A percentile compares a stretch with the other conserved stretches of the same genome.
Conservation (phyloP, 2,329 filamentous ascomycete genomes). For the Aspergillus luchuensis region DNA sequence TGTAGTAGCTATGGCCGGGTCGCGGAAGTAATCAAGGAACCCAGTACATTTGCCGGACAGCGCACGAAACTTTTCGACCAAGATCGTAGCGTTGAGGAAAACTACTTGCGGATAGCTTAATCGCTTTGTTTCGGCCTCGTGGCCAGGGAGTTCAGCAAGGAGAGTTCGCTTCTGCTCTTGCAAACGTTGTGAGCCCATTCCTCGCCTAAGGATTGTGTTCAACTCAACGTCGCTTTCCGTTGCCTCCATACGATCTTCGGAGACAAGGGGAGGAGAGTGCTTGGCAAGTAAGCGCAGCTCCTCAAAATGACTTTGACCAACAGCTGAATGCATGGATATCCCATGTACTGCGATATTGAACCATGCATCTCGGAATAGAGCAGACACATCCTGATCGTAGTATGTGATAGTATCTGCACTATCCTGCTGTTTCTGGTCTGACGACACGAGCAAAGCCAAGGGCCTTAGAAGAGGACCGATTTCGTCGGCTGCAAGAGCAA, state of each 20-base stretch:
- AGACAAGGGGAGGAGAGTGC: conserved; percentile 82
- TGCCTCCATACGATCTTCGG: conserved; percentile 84
- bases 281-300: conserved; percentile 84
- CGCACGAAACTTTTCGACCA: conserved; percentile 86
- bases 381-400: conserved; percentile 68
- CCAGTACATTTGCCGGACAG: conserved; percentile 87
- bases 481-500: conserved; percentile 79
- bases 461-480: conserved; percentile 86
- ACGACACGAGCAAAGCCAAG: conserved; percentile 78
- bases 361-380: conserved; percentile 87
- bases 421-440: conserved; percentile 24
- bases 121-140: conserved; percentile 74
- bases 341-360: conserved; percentile 97
- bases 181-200: conserved; percentile 72
- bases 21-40: conserved; percentile 88
- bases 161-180: conserved; percentile 79
- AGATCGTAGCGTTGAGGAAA: conserved; percentile 85
- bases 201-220: conserved; percentile 87
- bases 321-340: conserved; percentile 73
- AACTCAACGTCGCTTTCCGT: conserved; percentile 96
- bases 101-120: conserved; percentile 89
- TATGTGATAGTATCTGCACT: conserved; percentile 35
- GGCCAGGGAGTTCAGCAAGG: conserved; percentile 70
- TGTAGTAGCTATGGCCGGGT: conserved; percentile 72
- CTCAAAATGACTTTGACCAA: conserved; percentile 70